Conservation (phyloP, 805 yeast species). For the Candida dajiaensis region DNA sequence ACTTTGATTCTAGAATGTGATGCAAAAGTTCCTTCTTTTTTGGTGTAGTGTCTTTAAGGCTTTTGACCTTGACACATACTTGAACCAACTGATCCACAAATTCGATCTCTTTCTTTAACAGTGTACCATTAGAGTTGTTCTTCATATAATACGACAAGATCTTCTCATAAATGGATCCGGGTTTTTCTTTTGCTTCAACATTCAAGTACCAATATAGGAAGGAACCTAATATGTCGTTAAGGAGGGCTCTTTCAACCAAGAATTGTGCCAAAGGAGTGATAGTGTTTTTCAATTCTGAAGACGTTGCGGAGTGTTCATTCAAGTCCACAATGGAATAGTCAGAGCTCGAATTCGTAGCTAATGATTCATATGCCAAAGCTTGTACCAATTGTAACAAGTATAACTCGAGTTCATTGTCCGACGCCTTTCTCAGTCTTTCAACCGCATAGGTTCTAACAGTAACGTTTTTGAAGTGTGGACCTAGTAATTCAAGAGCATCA, state of each 20-base stretch:
- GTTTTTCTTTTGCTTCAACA: conserved; percentile 77
- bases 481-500: conserved; percentile 79
- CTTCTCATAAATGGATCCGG: conserved; percentile 36
- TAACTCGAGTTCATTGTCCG: conserved; percentile 72
- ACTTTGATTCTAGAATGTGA: conserved; percentile 31
- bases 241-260: conserved; percentile 63
- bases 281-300: conserved; percentile 17
- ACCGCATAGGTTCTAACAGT: conserved; percentile 85
- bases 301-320: conserved; percentile 21
- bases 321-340: conserved; percentile 35
- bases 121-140: conserved; percentile 23
- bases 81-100: conserved; percentile 61
- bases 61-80: conserved; percentile 59
- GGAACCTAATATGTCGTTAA: conserved; percentile 65
- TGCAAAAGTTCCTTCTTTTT: conserved; percentile 67
- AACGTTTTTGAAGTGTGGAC: conserved; percentile 68
- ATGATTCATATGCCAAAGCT: conserved; percentile 73
- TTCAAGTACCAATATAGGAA: conserved; percentile 88
- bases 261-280: conserved; percentile 68
- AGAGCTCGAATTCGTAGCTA: conserved; percentile 15
- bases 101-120: conserved; percentile 53
- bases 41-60: conserved; percentile 67
- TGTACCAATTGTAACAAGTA: conserved; percentile 88
- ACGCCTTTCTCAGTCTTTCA: conserved; percentile 69
- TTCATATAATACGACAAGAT: conserved; percentile 41